phyloP scores from a whole-genome alignment of 495 filamentous ascomycete genomes.

The Terfezia boudieri region DNA sequence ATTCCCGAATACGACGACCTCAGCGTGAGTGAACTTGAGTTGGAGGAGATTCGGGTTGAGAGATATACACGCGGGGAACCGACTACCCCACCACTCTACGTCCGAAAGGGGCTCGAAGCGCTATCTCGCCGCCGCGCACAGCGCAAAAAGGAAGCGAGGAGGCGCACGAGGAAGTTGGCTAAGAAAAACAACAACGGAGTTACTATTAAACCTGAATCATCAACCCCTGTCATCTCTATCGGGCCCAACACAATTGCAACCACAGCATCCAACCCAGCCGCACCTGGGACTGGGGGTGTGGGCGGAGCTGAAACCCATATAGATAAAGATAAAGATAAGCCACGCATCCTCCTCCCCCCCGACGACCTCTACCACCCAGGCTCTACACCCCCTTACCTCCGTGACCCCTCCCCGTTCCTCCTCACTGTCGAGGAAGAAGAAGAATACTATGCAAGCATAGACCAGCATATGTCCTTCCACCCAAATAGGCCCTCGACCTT shows the following conservation, averaged over 20 bases:
- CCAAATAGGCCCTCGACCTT: not conserved
- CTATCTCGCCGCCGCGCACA: no score
- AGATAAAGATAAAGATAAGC: no score
- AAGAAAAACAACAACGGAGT: no score
- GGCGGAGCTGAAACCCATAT: no score
- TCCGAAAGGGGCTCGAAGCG: constrained; percentile 15
- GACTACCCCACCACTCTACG: constrained; percentile 12
- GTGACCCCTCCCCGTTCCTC: constrained; percentile 13
- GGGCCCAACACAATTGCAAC: no score
- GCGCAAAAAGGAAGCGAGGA: no score
- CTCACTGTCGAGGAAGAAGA: constrained; percentile 58
- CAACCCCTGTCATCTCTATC: no score
- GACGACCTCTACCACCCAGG: constrained; percentile 11
- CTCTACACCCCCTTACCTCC: constrained; percentile 13
- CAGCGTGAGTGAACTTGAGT: not conserved
- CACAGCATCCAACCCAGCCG: no score
- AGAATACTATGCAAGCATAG: constrained; percentile 51
- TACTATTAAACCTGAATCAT: no score
- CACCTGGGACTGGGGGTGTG: no score
- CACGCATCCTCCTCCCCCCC: not conserved
- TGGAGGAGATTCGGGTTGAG: constrained; percentile 15
- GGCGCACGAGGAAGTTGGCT: no score
- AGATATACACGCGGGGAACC: constrained; percentile 17
- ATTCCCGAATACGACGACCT: no score
- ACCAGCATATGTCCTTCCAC: constrained; percentile 29